Base-by-base conservation (phyloP, 768 basidiomycete species). In the Leccinum rimulosum region DNA sequence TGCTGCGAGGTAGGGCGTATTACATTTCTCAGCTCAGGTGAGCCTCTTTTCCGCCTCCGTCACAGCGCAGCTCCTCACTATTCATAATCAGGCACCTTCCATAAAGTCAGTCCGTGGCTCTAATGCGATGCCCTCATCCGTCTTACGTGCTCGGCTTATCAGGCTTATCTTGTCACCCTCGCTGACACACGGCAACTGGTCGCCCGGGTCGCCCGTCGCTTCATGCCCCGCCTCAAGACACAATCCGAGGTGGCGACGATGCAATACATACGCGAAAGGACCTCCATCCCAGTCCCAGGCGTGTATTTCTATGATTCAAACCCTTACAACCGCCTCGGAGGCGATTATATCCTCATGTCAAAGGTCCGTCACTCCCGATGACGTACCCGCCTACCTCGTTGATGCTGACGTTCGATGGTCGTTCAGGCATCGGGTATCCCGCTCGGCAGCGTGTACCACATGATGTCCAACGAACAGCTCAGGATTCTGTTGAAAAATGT, bases 191-290 rank as follows among this genome's bases (percentile, higher is more conserved):
- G 80, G 53, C 80, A 88, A 58, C 70, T 93, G 47, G 85, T 94
- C 8, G 89, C 88, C 6, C 84, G 91, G 40, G 89, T 93, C 25
- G 91, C 91, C 3, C 86, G 91, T 53, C 83, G 88, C 10, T 93
- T 89, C 72, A 91, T 93, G 89, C 88, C 91, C 1, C 82, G 88
- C 35, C 80, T 92, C 63, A 94, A 94, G 76, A 92, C 89, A 4
- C 87, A 90, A 70, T 93, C 91, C 0, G 92, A 94, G 68, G 88
- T 92, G 8, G 91, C 91, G 3, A 94, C 91, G 0, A 86, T 93
- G 76, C 80, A 82, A n/a, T 93, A 87, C 69, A 79, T 94, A 28
- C 85, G 88, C 52, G 78, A 86, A 64, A 79, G 83, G 63, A 89
- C 89, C 5, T 73, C 75, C 56, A 78, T 93, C 22, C 91, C 91